Evolutionary conservation across 1,139 yeast species (phyloP).

Genomic region (Wickerhamomyces sp.): DNA sequence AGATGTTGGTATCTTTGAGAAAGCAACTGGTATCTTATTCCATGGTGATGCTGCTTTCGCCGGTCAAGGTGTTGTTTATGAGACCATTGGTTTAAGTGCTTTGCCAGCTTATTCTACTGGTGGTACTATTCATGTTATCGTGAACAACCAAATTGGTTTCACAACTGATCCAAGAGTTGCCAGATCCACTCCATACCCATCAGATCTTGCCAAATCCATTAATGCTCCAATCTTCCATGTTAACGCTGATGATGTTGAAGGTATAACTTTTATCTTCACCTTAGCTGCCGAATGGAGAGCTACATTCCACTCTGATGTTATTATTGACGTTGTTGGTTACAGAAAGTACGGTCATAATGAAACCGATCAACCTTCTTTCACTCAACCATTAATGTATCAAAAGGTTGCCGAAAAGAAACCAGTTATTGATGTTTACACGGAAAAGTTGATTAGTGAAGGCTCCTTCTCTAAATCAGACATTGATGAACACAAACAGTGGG

Average conservation of each 20-base stretch:
- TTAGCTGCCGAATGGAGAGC: conserved; percentile 99
- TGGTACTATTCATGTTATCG: conserved; percentile 94
- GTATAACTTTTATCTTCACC: conserved; percentile 85
- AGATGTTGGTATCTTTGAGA: conserved; percentile 75
- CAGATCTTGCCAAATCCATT: conserved; percentile 93
- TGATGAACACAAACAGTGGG: conserved; percentile 97
- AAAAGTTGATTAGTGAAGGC: conserved; percentile 78
- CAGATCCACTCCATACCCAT: conserved; percentile 96
- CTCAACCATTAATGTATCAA: conserved; percentile 97
- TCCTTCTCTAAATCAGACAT: conserved; percentile 86
- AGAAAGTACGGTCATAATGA: conserved; percentile 99
- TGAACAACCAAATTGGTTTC: conserved; percentile 98
- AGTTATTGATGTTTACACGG: conserved; percentile 80
- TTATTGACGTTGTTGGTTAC: conserved; percentile 96
- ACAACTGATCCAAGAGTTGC: conserved; percentile 98
- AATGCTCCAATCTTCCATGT: conserved; percentile 99
- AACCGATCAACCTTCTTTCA: conserved; percentile 98
- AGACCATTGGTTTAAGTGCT: conserved; percentile 91
- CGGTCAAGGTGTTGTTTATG: conserved; percentile 98
- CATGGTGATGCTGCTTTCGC: conserved; percentile 99
- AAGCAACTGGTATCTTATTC: conserved; percentile 87
- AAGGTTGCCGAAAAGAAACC: conserved; percentile 84
- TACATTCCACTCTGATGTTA: conserved; percentile 91
- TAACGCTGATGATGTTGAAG: conserved; percentile 96
- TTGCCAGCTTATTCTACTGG: conserved; percentile 97